Conservation (phyloP, 306 rosid genomes). For the Dryas octopetala region DNA sequence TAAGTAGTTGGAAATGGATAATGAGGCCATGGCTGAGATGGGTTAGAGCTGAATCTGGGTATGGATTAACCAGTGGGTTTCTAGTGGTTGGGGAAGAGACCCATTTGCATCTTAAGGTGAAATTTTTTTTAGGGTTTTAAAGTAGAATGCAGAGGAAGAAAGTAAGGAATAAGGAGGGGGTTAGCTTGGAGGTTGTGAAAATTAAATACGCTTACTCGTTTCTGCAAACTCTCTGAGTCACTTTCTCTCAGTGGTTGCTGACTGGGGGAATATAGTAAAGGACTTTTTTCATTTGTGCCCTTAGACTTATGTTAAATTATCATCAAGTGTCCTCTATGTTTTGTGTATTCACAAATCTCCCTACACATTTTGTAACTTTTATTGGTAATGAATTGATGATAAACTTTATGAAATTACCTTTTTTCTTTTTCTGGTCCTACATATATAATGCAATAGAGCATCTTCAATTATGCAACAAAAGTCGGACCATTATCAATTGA, state of each 20-base stretch:
- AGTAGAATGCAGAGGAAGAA: conserved; percentile 51
- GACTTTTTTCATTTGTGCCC: conserved; percentile 35
- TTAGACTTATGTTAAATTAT: conserved; percentile 14
- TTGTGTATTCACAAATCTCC: background rate
- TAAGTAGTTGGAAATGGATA: conserved; percentile 38
- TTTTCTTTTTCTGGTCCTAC: too few relatives aligned
- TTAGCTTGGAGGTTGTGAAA: conserved; percentile 70
- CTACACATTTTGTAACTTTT: background rate
- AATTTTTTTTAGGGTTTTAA: conserved; percentile 60
- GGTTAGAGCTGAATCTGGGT: conserved; percentile 48
- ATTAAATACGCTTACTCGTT: conserved; percentile 58
- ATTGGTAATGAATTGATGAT: too few relatives aligned
- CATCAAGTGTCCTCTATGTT: background rate
- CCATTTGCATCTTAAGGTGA: conserved; percentile 50
- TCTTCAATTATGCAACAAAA: too few relatives aligned
- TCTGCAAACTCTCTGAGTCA: conserved; percentile 39
- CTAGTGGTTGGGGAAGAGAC: conserved; percentile 38
- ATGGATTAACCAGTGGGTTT: conserved; percentile 18
- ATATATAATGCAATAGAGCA: too few relatives aligned
- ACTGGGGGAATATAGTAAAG: conserved; percentile 44
- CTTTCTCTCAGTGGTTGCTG: conserved; percentile 58
- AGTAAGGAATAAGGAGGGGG: conserved; percentile 59
- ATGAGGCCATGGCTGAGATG: conserved; percentile 63
- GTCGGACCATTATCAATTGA: too few relatives aligned
- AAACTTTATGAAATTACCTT: background rate